Evolutionary conservation across 257 asterid species (phyloP), one percentile per base, ranked within the genome.

Genomic region (Solanum chilense): DNA sequence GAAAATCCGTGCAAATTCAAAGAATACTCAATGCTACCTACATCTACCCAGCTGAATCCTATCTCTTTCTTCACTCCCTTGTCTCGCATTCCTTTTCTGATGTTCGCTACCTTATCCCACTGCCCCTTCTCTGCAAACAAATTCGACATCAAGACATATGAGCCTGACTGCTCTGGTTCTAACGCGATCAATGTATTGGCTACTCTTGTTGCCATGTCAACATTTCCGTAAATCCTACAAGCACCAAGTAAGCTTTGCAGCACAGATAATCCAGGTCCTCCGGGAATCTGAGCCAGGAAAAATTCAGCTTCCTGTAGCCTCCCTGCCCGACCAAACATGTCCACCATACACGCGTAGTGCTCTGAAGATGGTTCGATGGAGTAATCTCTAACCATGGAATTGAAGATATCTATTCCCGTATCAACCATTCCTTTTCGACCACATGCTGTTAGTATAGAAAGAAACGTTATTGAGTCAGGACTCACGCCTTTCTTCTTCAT

Each of bases 31-130:
- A 85, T 89, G 52, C 89, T 85, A 14, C 94, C 98, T 14, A 91
- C 94, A 88, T 97, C 98, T 20, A 92, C 98, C 98, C 99, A 97
- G 86, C 99, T 97, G 91, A 91, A 97, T 70, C 98, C 98, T 37
- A 94, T 90, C 89, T 95, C 99, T 87, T 97, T 97, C 83, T 81
- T 88, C 82, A 95, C 98, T 85, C 94, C 94, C 75, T 90, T 93
- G 73, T 93, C 89, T 83, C 97, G 93, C 99, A 95, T 97, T 91
- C 93, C 89, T 75, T 47, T 93, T 93, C 99, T 94, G 87, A 97
- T 88, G 74, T 89, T 90, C 0, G 99, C 98, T 13, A 90, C 99
- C 89, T 93, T 93, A 16, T 93, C 97, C 99, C 99, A 97, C 86
- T 94, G 92, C 89, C 99, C 98, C 91, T 93, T 94, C 90, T 95